Evolutionary conservation across 768 basidiomycete genomes (phyloP).

Genomic region (Kwoniella pini): DNA sequence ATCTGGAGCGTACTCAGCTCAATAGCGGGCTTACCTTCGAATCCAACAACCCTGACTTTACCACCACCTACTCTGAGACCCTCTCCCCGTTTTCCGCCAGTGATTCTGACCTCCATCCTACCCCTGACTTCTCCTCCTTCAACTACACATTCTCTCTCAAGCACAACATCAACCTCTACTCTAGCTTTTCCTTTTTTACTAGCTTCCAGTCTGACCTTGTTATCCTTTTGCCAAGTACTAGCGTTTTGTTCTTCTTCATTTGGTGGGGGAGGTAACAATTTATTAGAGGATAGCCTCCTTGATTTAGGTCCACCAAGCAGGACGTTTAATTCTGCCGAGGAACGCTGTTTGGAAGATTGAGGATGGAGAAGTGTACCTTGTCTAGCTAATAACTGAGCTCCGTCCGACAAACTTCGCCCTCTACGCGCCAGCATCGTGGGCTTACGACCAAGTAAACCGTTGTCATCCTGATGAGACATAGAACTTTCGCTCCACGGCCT

Average conservation of each 20-base stretch:
- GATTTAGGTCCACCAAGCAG: constrained; percentile 43
- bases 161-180: constrained; percentile 77
- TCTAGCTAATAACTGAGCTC: constrained; percentile 44
- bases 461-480: constrained; percentile 19
- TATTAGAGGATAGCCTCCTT: constrained; percentile 33
- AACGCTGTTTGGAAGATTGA: constrained; percentile 40
- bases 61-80: constrained; percentile 67
- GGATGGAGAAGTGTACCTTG: constrained; percentile 53
- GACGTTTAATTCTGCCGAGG: constrained; percentile 48
- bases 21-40: constrained; percentile 63
- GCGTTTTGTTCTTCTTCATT: constrained; percentile 22
- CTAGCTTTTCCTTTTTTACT: constrained; percentile 61
- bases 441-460: background rate
- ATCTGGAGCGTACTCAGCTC: background rate
- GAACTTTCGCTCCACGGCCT: constrained; percentile 41
- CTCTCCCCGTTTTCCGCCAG: constrained; percentile 62
- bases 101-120: constrained; percentile 66
- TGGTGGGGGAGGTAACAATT: constrained; percentile 45
- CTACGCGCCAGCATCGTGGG: constrained; percentile 27
- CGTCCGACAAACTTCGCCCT: constrained; percentile 44
- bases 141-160: constrained; percentile 72
- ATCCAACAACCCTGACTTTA: constrained; percentile 80
- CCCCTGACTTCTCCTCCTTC: constrained; percentile 77
- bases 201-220: constrained; percentile 64
- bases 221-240: constrained; percentile 27